phyloP scores from a whole-genome alignment of 148 eudicot species.

The Gaultheria prostrata region DNA sequence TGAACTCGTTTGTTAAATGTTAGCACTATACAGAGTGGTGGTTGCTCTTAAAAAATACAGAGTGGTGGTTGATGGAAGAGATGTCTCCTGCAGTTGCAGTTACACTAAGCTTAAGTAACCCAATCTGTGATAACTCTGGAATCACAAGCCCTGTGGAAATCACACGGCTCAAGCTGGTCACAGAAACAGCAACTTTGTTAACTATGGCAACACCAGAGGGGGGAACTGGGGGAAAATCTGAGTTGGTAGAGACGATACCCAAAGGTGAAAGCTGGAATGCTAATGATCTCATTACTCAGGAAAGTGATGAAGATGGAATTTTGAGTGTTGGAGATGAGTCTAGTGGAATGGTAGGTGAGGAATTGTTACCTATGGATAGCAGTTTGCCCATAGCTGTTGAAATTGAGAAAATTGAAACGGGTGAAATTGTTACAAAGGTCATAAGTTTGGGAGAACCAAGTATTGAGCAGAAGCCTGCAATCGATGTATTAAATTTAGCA shows the following conservation, averaged over 20 bases:
- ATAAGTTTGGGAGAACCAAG: constrained; percentile 43
- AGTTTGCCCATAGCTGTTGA: constrained; percentile 48
- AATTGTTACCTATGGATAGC: constrained; percentile 31
- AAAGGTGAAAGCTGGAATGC: constrained; percentile 19
- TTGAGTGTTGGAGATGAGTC: constrained; percentile 26
- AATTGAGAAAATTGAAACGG: constrained; percentile 42
- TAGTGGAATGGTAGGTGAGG: constrained; percentile 27
- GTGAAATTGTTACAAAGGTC: constrained; percentile 40
- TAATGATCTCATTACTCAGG: constrained; percentile 27
- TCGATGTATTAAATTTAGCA: constrained; percentile 32
- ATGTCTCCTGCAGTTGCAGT: constrained; percentile 40
- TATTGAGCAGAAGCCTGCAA: constrained; percentile 23
- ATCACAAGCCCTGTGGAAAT: constrained; percentile 34
- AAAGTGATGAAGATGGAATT: constrained; percentile 31
- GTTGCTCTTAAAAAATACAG: not conserved
- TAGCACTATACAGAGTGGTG: not conserved
- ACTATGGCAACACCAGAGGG: constrained; percentile 18
- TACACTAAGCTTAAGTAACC: constrained; percentile 37
- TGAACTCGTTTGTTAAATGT: not conserved
- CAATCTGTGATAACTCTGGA: constrained; percentile 33
- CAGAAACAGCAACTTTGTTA: constrained; percentile 37
- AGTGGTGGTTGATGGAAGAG: constrained; percentile 38
- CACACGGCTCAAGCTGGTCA: constrained; percentile 35
- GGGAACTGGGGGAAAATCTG: constrained; percentile 15
- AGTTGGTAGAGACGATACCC: not conserved